Base-by-base conservation (phyloP, 306 rosid species). In the Prinsepia uniflora region DNA sequence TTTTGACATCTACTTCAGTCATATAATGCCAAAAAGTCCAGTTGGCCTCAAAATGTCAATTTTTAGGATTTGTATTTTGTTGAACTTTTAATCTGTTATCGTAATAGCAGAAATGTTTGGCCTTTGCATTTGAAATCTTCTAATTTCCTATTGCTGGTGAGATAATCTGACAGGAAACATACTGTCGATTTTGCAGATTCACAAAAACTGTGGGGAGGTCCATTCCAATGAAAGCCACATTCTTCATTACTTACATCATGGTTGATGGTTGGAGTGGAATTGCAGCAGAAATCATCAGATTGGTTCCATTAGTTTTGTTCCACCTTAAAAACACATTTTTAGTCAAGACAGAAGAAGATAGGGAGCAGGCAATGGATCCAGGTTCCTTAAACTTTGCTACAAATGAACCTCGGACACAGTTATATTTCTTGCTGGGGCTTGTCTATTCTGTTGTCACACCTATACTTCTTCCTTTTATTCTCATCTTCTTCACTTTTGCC, bases 231-330 rank as follows among this genome's bases (percentile, higher is more conserved):
- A 90, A 90, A 79, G 98, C 94, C 41, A 90, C 97, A 22, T 93
- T 90, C 86, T 93, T 88, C 89, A 93, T 93, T 30, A 93, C 98
- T 70, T 93, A 93, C 63, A 72, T 84, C 81, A 90, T 88, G 98
- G 81, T 93, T 5, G 98, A 93, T 65, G 98, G 98, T 17, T 93
- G 98, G 97, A 73, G 97, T 75, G 97, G 98, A 79, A 41, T 93
- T 65, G 97, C 97, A 52, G 93, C 83, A 55, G 97, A 93, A 79
- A 82, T 90, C 60, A 82, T 90, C 43, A 88, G 98, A 81, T 24
- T 93, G 85, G 56, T 61, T 74, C 78, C 97, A 5, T 74, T 93
- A 63, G 63, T 78, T 63, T 57, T 81, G 12, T 93, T 84, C 86
- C 98, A 93, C 80, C 24, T 93, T 12, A 90, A 90, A 84, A 93